Base-by-base conservation (phyloP, 2,329 filamentous ascomycete species). In the Fusarium brachygibbosum region DNA sequence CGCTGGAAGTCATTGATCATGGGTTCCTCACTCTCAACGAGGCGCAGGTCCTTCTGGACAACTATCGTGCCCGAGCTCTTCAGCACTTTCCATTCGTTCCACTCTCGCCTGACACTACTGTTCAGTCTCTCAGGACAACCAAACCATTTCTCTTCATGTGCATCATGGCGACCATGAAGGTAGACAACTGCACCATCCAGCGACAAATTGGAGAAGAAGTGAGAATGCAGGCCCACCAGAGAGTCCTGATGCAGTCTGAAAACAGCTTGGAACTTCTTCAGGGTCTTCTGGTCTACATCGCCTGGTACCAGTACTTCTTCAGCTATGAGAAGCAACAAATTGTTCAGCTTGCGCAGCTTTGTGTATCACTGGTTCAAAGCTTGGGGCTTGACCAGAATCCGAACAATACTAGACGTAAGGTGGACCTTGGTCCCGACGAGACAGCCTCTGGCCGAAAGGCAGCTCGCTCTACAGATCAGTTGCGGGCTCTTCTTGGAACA, bases 221-320 rank as follows among this genome's bases (percentile, higher is more conserved):
- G 9, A 44, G 41, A 1, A 32, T 38, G 5, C 58, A 63, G 28
- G 49, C 35, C 7, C 60, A 63, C 16, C 58, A 63, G 8, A 34
- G 58, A 19, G 60, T 63, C 6, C 16, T 63, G 8, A 56, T 63
- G 58, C 23, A 63, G 13, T 63, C 60, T 12, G 58, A 63, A 19
- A 63, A 41, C 5, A 63, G 49, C 6, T 21, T 63, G 5, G 60
- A 63, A 14, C 51, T 63, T 3, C 58, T 63, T 0, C 60, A 63
- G 14, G 60, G 60, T 0, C 34, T 63, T 5, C 11, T 63, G 9
- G 8, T 63, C 4, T 63, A 63, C 13, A 19, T 63, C 2, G 58
- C 58, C 9, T 63, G 60, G 60, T 63, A 63, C 6, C 60, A 63
- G 17, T 63, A 63, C 28, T 63, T 63, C 1, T 63, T 63, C 41